These are phyloP conservation scores for Nannochloropsis oceanica DNA, from an alignment of 108 stramenopile genomes.

Conservation along the genomic window DNA sequence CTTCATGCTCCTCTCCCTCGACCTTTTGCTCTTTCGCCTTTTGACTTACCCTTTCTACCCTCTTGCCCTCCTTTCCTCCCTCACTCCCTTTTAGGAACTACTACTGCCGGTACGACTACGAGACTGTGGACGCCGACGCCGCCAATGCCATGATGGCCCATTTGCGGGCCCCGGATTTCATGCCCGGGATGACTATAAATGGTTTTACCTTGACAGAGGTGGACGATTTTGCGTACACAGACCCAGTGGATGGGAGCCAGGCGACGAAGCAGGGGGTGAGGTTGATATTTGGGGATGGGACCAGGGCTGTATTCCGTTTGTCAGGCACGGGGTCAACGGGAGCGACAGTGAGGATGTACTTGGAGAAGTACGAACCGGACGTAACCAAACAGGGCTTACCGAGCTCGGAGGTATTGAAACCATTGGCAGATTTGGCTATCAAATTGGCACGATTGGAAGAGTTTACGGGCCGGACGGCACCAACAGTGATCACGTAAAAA, in stretches of 20 bases:
- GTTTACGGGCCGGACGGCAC: conserved; percentile 79
- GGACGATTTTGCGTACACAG: conserved; percentile 28
- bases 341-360: conserved; percentile 48
- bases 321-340: conserved; percentile 27
- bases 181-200: neutral
- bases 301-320: conserved; percentile 24
- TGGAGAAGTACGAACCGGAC: conserved; percentile 81
- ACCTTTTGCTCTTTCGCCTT: too few species aligned
- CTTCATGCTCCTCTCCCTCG: too few species aligned
- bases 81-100: neutral
- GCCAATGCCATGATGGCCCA: conserved; percentile 29
- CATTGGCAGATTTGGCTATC: conserved; percentile 70
- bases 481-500: conserved; percentile 92
- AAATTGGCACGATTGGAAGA: conserved; percentile 63
- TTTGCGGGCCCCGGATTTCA: neutral
- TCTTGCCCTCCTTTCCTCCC: too few species aligned
- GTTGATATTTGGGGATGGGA: conserved; percentile 10
- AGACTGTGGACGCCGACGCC: conserved; percentile 11
- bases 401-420: conserved; percentile 46
- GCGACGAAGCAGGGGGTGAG: conserved; percentile 17
- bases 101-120: conserved; percentile 21
- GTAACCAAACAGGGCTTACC: conserved; percentile 52
- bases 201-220: neutral
- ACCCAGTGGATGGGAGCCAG: conserved; percentile 25
- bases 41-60: too few species aligned